phyloP scores from a whole-genome alignment of 2,329 filamentous ascomycete species.

The Dothistroma septosporum region DNA sequence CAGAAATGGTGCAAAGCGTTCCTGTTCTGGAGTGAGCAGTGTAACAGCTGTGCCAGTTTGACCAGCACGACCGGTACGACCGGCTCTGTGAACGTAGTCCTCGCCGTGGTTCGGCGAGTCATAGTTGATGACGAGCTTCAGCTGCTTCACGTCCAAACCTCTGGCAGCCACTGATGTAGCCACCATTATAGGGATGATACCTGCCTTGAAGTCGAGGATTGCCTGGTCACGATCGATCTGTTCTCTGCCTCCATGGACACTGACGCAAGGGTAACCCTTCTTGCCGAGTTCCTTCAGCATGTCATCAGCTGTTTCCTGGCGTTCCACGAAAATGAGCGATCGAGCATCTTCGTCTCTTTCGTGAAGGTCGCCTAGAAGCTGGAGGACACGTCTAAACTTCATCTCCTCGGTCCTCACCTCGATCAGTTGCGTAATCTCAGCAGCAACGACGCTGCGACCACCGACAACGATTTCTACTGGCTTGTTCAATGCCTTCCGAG shows the following conservation, averaged over 20 bases:
- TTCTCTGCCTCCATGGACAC: slow-evolving; percentile 90
- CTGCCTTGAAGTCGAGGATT: slow-evolving; percentile 89
- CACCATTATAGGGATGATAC: slow-evolving; percentile 82
- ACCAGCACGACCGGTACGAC: slow-evolving; percentile 88
- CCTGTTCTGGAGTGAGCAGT: slow-evolving; percentile 86
- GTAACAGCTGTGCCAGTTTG: slow-evolving; percentile 94
- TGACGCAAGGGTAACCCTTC: slow-evolving; percentile 87
- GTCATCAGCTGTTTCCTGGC: slow-evolving; percentile 36
- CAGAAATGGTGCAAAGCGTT: slow-evolving; percentile 83
- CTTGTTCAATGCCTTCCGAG: slow-evolving; percentile 78
- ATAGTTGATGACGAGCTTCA: slow-evolving; percentile 94
- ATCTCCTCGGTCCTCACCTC: slow-evolving; percentile 76
- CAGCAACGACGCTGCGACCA: slow-evolving; percentile 66
- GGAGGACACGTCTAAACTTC: slow-evolving; percentile 80
- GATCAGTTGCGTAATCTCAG: slow-evolving; percentile 83
- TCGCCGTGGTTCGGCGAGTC: slow-evolving; percentile 92
- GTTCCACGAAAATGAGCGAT: slow-evolving; percentile 60
- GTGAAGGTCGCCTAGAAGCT: slow-evolving; percentile 83
- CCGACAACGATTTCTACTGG: slow-evolving; percentile 92
- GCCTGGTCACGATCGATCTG: slow-evolving; percentile 90
- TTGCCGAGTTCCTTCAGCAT: slow-evolving; percentile 68
- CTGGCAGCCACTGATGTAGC: slow-evolving; percentile 94
- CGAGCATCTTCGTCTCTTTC: slow-evolving; percentile 84
- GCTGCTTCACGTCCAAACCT: slow-evolving; percentile 90
- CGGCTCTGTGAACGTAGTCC: slow-evolving; percentile 92